A percentile compares a stretch with the other conserved stretches of the same genome.
Conservation (phyloP, 2,329 filamentous ascomycete species). For the Aspergillus caelatus region DNA sequence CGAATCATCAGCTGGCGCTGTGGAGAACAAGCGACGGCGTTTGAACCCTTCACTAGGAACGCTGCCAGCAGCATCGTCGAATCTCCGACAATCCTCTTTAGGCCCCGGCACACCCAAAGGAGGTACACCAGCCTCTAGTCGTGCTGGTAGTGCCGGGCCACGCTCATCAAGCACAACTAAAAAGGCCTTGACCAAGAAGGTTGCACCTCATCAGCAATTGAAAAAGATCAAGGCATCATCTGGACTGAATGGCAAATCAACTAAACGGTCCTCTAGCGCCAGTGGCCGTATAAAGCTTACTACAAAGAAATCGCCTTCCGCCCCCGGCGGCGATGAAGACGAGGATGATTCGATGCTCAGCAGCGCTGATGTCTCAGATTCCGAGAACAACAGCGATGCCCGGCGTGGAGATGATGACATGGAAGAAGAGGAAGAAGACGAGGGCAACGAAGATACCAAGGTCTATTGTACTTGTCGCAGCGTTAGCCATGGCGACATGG, state of each 20-base stretch:
- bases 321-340: constrained; percentile 45
- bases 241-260: constrained; percentile 36
- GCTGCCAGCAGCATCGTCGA: constrained; percentile 57
- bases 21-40: constrained; percentile 62
- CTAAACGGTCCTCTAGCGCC: constrained; percentile 47
- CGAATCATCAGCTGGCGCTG: constrained; percentile 57
- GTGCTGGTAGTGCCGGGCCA: constrained; percentile 64
- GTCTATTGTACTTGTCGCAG: constrained; percentile 69
- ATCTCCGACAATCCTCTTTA: constrained; percentile 62
- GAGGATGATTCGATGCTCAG: constrained; percentile 60
- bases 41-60: constrained; percentile 56
- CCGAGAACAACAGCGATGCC: constrained; percentile 42
- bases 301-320: constrained; percentile 47
- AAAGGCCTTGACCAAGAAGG: constrained; percentile 55
- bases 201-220: constrained; percentile 57
- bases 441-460: constrained; percentile 60
- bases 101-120: constrained; percentile 67
- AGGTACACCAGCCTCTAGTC: constrained; percentile 54
- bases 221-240: constrained; percentile 41
- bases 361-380: constrained; percentile 52
- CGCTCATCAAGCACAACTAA: constrained; percentile 44
- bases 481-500: constrained; percentile 68
- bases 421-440: constrained; percentile 53
- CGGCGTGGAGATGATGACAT: constrained; percentile 41
- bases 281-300: constrained; percentile 38